A percentile compares a stretch with the other conserved stretches of the same genome.
These are phyloP conservation scores for Coniochaeta ligniaria DNA, from an alignment of 2,329 filamentous ascomycete species.

Conservation along the genomic window DNA sequence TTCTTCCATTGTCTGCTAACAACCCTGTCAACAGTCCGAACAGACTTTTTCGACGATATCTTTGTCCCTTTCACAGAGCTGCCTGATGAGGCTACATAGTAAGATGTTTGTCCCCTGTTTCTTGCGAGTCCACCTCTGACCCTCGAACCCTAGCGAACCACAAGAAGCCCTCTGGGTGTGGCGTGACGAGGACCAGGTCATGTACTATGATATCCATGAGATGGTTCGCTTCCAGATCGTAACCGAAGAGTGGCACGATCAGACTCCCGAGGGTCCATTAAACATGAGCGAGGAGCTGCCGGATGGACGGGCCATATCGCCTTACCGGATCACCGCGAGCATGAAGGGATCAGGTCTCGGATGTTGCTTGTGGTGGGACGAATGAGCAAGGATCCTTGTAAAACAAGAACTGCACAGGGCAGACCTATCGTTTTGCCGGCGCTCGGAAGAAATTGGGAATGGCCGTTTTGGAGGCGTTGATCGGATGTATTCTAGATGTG, in stretches of 20 bases:
- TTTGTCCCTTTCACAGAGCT: constrained; percentile 69
- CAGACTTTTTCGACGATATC: constrained; percentile 93
- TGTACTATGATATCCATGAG: constrained; percentile 88
- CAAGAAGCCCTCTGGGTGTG: constrained; percentile 80
- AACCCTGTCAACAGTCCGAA: constrained; percentile 50
- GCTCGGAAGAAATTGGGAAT: neutral
- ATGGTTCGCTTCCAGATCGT: constrained; percentile 81
- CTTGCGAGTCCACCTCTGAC: neutral
- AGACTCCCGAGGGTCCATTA: constrained; percentile 62
- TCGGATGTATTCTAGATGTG: neutral
- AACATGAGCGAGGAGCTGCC: constrained; percentile 55
- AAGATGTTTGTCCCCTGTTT: constrained; percentile 21
- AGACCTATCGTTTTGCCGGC: neutral
- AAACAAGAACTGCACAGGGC: neutral
- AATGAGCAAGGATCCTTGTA: constrained; percentile 4
- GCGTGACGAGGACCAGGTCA: constrained; percentile 63
- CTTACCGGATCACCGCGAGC: constrained; percentile 61
- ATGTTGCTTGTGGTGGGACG: constrained; percentile 58
- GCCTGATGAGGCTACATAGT: constrained; percentile 72
- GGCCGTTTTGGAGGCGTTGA: neutral
- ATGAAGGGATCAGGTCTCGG: constrained; percentile 59
- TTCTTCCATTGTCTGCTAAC: neutral
- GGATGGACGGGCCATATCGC: constrained; percentile 51
- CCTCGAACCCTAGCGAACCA: constrained; percentile 47
- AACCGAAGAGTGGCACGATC: constrained; percentile 85